Evolutionary conservation across 1,284 basidiomycete genomes (phyloP).

Genomic region (Coniferiporia sulphurascens): DNA sequence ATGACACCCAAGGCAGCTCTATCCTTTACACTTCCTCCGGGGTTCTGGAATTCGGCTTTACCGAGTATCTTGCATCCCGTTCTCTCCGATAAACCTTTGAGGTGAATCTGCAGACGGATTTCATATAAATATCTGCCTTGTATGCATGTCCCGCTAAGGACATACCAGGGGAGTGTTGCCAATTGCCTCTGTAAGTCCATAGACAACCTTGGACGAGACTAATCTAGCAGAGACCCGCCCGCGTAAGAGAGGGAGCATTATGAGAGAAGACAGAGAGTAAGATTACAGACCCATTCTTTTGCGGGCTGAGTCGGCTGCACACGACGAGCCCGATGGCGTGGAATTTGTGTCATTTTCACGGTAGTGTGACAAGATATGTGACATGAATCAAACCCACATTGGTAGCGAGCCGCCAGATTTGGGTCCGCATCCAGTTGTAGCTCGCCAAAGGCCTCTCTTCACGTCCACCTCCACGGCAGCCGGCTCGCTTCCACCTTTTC

Average conservation of each 20-base stretch:
- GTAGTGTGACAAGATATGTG: not conserved
- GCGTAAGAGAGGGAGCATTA: constrained; percentile 38
- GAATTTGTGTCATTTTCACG: not conserved
- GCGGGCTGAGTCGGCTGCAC: not conserved
- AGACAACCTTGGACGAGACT: constrained; percentile 55
- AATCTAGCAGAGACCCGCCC: constrained; percentile 32
- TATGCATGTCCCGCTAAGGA: constrained; percentile 12
- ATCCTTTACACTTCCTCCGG: constrained; percentile 99
- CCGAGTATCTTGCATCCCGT: constrained; percentile 89
- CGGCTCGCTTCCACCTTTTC: not conserved
- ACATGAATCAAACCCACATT: not conserved
- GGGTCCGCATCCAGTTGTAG: not conserved
- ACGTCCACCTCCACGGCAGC: constrained; percentile 6
- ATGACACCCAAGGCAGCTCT: constrained; percentile 92
- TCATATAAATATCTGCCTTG: not conserved
- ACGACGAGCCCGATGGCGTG: not conserved
- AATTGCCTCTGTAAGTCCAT: constrained; percentile 86
- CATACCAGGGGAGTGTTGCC: constrained; percentile 92
- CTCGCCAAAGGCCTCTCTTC: not conserved
- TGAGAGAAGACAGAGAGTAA: not conserved
- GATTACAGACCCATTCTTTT: not conserved
- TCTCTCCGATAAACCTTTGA: constrained; percentile 81
- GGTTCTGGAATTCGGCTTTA: constrained; percentile 98
- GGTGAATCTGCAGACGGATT: constrained; percentile 58
- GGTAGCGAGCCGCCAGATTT: not conserved